These are phyloP conservation scores for Dioscorea zingiberensis DNA, from an alignment of 106 monocot species.

Conservation along the genomic window DNA sequence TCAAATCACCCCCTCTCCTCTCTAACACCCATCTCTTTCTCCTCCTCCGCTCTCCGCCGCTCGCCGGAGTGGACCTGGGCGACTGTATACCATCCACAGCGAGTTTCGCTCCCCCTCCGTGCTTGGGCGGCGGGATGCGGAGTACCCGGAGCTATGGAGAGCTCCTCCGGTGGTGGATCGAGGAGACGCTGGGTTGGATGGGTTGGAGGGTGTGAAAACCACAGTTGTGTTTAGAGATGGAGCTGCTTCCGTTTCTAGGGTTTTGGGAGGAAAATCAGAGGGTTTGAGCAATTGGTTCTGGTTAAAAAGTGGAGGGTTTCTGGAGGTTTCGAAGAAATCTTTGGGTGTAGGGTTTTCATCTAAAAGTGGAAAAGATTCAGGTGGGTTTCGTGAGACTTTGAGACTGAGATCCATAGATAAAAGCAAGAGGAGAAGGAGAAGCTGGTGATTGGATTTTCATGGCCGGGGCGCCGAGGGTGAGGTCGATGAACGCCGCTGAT, in stretches of 20 bases:
- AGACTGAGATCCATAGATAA: background rate
- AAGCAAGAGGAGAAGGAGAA: background rate
- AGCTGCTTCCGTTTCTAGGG: no score
- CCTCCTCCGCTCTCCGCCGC: background rate
- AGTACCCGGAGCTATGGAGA: background rate
- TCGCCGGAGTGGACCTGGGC: background rate
- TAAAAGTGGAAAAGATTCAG: slow-evolving; percentile 1
- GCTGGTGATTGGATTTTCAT: slow-evolving; percentile 8
- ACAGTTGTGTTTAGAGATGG: background rate
- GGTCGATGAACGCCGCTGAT: slow-evolving; percentile 44
- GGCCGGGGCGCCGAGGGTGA: slow-evolving; percentile 52
- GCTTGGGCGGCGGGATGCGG: background rate
- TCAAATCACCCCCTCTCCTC: background rate
- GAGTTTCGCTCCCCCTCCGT: background rate
- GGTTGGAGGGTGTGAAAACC: background rate
- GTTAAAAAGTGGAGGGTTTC: background rate
- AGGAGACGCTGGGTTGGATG: background rate
- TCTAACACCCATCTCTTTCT: background rate
- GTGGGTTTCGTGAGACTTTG: slow-evolving; percentile 4
- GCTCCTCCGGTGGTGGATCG: background rate
- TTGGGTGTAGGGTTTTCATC: background rate
- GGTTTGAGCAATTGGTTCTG: no score
- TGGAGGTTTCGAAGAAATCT: background rate
- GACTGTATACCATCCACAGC: background rate
- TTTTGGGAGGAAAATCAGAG: background rate